Conservation (phyloP, 306 rosid genomes). For the Aeschynomene evenia region DNA sequence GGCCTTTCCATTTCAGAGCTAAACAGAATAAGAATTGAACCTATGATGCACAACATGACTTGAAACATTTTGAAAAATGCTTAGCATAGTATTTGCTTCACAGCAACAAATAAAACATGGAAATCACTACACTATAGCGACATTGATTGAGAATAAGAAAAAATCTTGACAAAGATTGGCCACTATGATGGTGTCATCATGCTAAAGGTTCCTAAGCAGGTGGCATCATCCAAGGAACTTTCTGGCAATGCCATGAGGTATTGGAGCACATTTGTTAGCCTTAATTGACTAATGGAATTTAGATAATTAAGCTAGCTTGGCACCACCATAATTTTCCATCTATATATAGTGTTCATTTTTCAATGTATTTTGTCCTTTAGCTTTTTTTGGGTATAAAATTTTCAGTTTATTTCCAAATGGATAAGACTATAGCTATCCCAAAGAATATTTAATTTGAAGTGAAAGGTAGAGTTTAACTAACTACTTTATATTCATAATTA, state of each 20-base stretch:
- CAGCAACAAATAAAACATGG: neutral
- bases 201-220: neutral
- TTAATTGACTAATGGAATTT: neutral
- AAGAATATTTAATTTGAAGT: neutral
- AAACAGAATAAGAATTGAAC: neutral
- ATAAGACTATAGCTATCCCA: neutral
- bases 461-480: neutral
- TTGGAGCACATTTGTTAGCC: neutral
- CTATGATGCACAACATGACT: neutral
- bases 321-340: neutral
- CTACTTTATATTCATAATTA: neutral
- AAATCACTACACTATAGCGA: neutral
- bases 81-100: neutral
- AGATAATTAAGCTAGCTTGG: neutral
- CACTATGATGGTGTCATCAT: neutral
- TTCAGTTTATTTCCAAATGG: neutral
- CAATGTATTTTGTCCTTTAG: neutral
- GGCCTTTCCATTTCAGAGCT: slow-evolving; percentile 27
- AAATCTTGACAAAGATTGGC: neutral
- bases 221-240: slow-evolving; percentile 9
- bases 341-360: neutral
- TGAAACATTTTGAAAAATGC: neutral
- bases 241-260: neutral
- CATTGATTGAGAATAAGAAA: no score
- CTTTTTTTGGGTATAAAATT: neutral